Conservation (phyloP, 495 filamentous ascomycete genomes). For the Acidiella bohemica region DNA sequence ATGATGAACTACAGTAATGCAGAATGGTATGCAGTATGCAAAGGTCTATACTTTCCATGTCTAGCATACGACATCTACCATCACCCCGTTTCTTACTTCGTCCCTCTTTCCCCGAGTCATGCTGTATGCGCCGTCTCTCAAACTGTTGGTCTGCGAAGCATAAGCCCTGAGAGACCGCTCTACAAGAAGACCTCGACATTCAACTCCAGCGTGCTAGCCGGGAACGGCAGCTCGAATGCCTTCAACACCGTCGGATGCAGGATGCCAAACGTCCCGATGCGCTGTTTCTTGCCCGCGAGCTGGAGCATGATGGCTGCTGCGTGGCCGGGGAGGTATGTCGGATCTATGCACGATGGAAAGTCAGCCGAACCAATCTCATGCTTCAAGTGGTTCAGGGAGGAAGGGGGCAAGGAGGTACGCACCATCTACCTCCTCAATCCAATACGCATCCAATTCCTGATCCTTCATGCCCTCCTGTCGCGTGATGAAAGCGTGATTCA, state of each 20-base stretch:
- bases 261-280: constrained; percentile 83
- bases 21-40: no score
- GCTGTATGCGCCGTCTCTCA: no score
- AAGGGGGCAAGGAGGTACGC: constrained; percentile 20
- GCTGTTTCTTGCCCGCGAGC: constrained; percentile 46
- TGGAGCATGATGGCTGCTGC: constrained; percentile 68
- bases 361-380: background rate
- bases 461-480: constrained; percentile 38
- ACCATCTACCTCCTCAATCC: constrained; percentile 57
- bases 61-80: no score
- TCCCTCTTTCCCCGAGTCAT: no score
- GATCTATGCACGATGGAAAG: constrained; percentile 35
- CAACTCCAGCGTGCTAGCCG: constrained; percentile 87
- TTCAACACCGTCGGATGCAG: constrained; percentile 84
- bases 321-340: constrained; percentile 83
- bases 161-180: no score
- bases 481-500: constrained; percentile 66
- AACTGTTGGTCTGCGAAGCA: no score
- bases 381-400: background rate
- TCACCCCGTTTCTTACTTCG: no score
- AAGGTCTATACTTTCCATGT: no score
- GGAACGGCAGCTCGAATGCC: constrained; percentile 87
- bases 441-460: background rate
- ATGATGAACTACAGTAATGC: no score
- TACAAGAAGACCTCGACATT: constrained; percentile 91